Percentiles rank a stretch among this genome's conserved stretches.
Evolutionary conservation across 352 stramenopile species (phyloP).

Genomic region (Phytophthora ohioensis): DNA sequence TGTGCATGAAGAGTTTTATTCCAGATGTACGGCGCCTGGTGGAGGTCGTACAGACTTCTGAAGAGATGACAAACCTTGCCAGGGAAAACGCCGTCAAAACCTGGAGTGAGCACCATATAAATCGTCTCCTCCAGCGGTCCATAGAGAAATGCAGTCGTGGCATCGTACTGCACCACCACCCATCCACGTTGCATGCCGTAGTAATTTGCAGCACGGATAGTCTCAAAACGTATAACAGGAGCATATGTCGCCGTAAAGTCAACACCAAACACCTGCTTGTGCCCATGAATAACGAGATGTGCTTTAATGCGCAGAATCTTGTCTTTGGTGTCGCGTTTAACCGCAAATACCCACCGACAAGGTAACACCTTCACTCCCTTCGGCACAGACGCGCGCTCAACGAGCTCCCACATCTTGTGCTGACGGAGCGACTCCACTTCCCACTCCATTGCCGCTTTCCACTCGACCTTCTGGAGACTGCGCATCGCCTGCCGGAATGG

Average conservation of each 20-base stretch:
- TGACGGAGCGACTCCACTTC: no score
- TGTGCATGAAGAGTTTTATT: constrained; percentile 19
- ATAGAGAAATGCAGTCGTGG: constrained; percentile 25
- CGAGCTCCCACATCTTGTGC: no score
- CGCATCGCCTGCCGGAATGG: no score
- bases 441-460: no score
- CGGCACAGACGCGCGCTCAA: no score
- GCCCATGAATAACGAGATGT: constrained; percentile 18
- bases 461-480: no score
- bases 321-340: neutral
- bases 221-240: constrained; percentile 9
- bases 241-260: constrained; percentile 27
- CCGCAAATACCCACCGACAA: no score
- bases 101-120: constrained; percentile 10
- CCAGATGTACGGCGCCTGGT: constrained; percentile 17
- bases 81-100: neutral
- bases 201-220: constrained; percentile 13
- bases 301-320: constrained; percentile 10
- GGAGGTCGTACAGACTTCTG: constrained; percentile 19
- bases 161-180: constrained; percentile 20
- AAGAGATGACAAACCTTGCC: constrained; percentile 2
- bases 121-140: constrained; percentile 12
- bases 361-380: no score
- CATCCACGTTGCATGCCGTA: no score
- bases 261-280: constrained; percentile 24